These are phyloP conservation scores for Penicillium verhagenii DNA, from an alignment of 495 filamentous ascomycete genomes.

Conservation along the genomic window DNA sequence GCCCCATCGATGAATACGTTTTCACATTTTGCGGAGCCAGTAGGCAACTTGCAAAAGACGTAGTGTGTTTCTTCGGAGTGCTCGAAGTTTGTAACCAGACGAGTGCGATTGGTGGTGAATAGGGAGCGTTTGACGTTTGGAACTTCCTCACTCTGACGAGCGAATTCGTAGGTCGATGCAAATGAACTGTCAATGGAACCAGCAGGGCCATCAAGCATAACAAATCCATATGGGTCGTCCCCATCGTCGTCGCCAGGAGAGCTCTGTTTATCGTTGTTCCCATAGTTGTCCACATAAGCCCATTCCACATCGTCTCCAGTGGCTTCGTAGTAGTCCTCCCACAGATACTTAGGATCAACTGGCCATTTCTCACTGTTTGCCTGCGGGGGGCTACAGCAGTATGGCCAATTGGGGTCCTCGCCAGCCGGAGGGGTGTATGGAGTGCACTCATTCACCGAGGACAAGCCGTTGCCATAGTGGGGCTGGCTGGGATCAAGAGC, in stretches of 20 bases:
- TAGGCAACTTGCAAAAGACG: not conserved
- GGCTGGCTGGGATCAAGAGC: not conserved
- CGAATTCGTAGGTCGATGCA: slow-evolving; percentile 11
- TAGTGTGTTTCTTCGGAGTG: not conserved
- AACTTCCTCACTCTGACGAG: not conserved
- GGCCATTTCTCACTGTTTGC: not conserved
- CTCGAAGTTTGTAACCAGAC: not conserved
- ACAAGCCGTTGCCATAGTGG: not conserved
- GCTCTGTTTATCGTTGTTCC: not conserved
- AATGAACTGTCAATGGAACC: slow-evolving; percentile 32
- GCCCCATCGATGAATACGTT: not conserved
- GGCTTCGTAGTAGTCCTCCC: not conserved
- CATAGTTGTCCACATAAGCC: not conserved
- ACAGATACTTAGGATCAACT: not conserved
- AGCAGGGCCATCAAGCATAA: slow-evolving; percentile 34
- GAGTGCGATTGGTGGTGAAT: not conserved
- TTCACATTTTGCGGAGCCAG: not conserved
- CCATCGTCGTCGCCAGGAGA: slow-evolving; percentile 22
- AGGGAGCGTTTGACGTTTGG: not conserved
- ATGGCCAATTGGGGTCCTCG: not conserved
- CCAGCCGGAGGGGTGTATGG: not conserved
- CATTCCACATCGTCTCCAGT: not conserved
- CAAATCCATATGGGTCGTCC: slow-evolving; percentile 32
- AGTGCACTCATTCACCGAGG: not conserved
- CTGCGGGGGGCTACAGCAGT: not conserved